Evolutionary conservation across 2,329 filamentous ascomycete species (phyloP).

Genomic region (Aaosphaeria pasadenensis): DNA sequence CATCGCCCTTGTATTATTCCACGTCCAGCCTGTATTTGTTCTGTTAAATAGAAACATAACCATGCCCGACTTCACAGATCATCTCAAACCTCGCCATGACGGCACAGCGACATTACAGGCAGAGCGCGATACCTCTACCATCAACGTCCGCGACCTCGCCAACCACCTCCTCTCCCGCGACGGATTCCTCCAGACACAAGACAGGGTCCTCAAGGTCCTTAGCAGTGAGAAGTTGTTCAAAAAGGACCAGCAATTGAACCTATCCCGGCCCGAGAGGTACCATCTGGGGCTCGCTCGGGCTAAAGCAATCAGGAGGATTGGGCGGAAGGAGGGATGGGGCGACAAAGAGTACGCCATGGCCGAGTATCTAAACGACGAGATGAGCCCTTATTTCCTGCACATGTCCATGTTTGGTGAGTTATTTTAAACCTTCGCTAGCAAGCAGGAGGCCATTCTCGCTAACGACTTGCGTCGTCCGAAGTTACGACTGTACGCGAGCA

Average conservation of each 20-base stretch:
- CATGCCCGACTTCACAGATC: constrained; percentile 51
- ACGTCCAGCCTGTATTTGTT: too few species aligned
- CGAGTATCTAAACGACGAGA: constrained; percentile 53
- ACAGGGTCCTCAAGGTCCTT: constrained; percentile 44
- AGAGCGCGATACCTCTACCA: constrained; percentile 45
- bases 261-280: constrained; percentile 52
- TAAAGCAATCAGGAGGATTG: constrained; percentile 48
- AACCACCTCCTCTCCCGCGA: constrained; percentile 46
- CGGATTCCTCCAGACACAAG: constrained; percentile 49
- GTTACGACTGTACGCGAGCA: constrained; percentile 51
- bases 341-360: constrained; percentile 51
- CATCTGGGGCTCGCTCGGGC: constrained; percentile 52
- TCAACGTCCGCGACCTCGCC: constrained; percentile 45
- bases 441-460: constrained; percentile 4
- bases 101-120: constrained; percentile 46
- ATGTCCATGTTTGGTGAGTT: constrained; percentile 48
- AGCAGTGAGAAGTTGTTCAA: constrained; percentile 48
- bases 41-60: background rate
- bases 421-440: constrained; percentile 6
- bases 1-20: too few species aligned
- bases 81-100: constrained; percentile 45
- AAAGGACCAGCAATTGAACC: constrained; percentile 50
- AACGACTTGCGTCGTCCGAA: constrained; percentile 4
- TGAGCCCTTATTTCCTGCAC: constrained; percentile 53
- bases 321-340: constrained; percentile 47